A percentile compares a stretch with the other conserved stretches of the same genome.
Evolutionary conservation across 352 stramenopile species (phyloP).

Genomic region (Phytophthora pistaciae): DNA sequence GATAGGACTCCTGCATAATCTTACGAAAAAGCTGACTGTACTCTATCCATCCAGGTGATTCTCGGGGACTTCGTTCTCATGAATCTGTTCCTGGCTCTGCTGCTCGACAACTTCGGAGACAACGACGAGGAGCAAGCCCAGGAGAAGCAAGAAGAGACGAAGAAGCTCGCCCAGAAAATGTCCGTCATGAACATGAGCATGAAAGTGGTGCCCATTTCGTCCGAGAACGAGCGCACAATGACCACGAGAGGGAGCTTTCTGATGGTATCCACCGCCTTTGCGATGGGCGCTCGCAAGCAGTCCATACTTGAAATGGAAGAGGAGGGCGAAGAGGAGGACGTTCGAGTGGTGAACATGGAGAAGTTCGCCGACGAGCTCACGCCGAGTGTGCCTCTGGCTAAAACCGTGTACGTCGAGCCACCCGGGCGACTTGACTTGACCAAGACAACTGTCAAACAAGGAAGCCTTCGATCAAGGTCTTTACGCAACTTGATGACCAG

Average conservation of each 20-base stretch:
- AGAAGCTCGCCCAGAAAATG: slow-evolving; percentile 63
- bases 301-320: slow-evolving; percentile 39
- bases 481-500: slow-evolving; percentile 19
- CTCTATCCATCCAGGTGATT: slow-evolving; percentile 58
- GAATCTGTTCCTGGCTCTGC: slow-evolving; percentile 95
- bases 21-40: not conserved
- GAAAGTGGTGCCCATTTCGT: slow-evolving; percentile 52
- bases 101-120: slow-evolving; percentile 92
- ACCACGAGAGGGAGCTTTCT: slow-evolving; percentile 25
- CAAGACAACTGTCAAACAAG: not conserved
- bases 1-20: not conserved
- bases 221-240: slow-evolving; percentile 29
- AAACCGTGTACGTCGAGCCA: slow-evolving; percentile 32
- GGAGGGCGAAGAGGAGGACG: slow-evolving; percentile 47
- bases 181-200: slow-evolving; percentile 64
- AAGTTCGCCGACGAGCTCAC: slow-evolving; percentile 37
- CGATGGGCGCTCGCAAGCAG: slow-evolving; percentile 21
- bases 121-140: slow-evolving; percentile 69
- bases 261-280: slow-evolving; percentile 16
- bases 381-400: slow-evolving; percentile 31
- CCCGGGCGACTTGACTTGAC: slow-evolving; percentile 6
- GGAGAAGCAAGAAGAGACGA: slow-evolving; percentile 61
- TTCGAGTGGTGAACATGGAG: slow-evolving; percentile 39
- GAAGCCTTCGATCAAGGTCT: slow-evolving; percentile 6
- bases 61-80: slow-evolving; percentile 94